Conservation (phyloP, 2,329 filamentous ascomycete genomes). For the Rasamsonia emersonii region DNA sequence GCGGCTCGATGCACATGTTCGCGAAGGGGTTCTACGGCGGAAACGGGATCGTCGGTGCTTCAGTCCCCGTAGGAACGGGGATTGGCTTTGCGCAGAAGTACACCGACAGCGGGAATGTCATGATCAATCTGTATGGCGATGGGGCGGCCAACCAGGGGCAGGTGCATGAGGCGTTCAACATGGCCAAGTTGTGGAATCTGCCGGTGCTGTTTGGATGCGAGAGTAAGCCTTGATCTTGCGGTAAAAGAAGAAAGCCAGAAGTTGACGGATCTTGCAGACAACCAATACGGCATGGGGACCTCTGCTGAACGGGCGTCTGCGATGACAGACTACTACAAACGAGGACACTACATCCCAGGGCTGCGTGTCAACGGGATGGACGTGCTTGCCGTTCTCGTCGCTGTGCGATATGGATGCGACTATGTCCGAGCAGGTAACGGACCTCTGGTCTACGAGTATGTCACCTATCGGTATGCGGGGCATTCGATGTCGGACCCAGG, state of each 20-base stretch:
- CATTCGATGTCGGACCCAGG: constrained; percentile 98
- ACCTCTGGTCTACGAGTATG: constrained; percentile 87
- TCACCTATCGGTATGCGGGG: constrained; percentile 92
- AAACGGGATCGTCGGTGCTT: constrained; percentile 92
- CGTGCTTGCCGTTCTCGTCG: constrained; percentile 85
- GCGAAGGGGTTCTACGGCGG: constrained; percentile 89
- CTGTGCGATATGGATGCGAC: constrained; percentile 80
- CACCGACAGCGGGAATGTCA: constrained; percentile 67
- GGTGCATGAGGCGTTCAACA: constrained; percentile 97
- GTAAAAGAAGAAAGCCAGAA: background rate
- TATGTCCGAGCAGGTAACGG: constrained; percentile 70
- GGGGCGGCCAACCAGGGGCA: constrained; percentile 95
- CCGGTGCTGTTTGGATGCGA: constrained; percentile 90
- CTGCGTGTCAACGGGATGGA: constrained; percentile 98
- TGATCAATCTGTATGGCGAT: constrained; percentile 82
- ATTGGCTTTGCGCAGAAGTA: constrained; percentile 93
- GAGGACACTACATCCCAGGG: constrained; percentile 93
- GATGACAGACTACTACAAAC: constrained; percentile 97
- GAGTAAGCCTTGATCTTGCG: constrained; percentile 49
- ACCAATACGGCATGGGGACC: constrained; percentile 98
- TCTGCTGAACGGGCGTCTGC: constrained; percentile 81
- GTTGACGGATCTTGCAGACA: constrained; percentile 52
- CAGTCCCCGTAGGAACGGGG: constrained; percentile 88
- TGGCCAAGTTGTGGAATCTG: constrained; percentile 94
- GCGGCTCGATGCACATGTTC: constrained; percentile 99